phyloP scores from a whole-genome alignment of 345 rosid species.

The Sisymbrium irio region DNA sequence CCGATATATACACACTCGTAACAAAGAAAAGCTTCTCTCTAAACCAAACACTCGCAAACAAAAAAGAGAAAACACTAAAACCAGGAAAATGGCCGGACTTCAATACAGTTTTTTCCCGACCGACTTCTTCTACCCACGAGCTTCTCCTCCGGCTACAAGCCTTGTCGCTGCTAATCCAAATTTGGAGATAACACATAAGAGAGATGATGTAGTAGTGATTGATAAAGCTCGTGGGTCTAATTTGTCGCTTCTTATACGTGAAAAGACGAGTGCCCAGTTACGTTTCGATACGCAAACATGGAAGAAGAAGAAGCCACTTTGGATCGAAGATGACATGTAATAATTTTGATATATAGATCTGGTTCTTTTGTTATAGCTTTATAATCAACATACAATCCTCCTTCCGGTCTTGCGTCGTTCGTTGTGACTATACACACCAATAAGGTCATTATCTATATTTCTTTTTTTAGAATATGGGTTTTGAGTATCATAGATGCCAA shows the following conservation, averaged over 20 bases:
- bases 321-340: slow-evolving; percentile 18
- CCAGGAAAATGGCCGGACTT: slow-evolving; percentile 40
- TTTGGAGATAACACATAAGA: slow-evolving; percentile 4
- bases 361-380: not conserved
- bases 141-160: slow-evolving; percentile 26
- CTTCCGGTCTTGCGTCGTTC: not conserved
- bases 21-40: not conserved
- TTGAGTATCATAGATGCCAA: not conserved
- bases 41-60: not conserved
- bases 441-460: not conserved
- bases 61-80: not conserved
- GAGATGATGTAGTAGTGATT: slow-evolving; percentile 5
- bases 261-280: slow-evolving; percentile 16
- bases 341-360: not conserved
- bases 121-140: slow-evolving; percentile 52
- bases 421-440: not conserved
- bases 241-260: slow-evolving; percentile 17
- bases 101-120: slow-evolving; percentile 57
- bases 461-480: not conserved
- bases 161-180: slow-evolving; percentile 13
- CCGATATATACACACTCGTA: slow-evolving; percentile 25
- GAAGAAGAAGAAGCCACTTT: slow-evolving; percentile 21
- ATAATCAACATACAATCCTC: not conserved
- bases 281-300: slow-evolving; percentile 11
- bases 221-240: slow-evolving; percentile 21